phyloP scores from a whole-genome alignment of 1,284 basidiomycete genomes.

The Pseudozyma pruni region DNA sequence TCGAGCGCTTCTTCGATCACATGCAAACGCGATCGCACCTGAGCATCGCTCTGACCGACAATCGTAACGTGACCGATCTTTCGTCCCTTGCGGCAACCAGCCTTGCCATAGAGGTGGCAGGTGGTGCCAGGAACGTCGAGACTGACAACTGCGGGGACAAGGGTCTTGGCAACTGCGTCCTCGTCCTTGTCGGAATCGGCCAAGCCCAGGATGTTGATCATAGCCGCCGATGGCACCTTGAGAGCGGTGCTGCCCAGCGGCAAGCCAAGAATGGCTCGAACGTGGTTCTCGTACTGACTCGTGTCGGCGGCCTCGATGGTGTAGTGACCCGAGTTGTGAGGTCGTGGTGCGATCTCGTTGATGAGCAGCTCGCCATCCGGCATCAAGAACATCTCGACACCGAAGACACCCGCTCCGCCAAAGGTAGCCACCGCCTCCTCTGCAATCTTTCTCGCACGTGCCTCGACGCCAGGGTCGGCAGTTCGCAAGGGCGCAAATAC shows the following conservation, averaged over 20 bases:
- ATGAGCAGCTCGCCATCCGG: conserved; percentile 84
- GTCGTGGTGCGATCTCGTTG: conserved; percentile 98
- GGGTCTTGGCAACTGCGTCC: conserved; percentile 62
- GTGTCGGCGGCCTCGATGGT: conserved; percentile 98
- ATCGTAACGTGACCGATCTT: conserved; percentile 99
- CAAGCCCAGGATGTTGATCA: conserved; percentile 87
- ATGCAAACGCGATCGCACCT: conserved; percentile 73
- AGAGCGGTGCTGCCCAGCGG: conserved; percentile 89
- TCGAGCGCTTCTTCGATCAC: conserved; percentile 59
- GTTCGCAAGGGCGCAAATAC: conserved; percentile 79
- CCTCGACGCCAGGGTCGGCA: conserved; percentile 72
- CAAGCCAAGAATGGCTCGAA: conserved; percentile 91
- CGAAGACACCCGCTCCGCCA: conserved; percentile 90
- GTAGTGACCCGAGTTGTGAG: conserved; percentile 98
- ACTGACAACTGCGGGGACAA: conserved; percentile 60
- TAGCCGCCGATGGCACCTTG: conserved; percentile 85
- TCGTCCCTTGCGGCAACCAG: conserved; percentile 85
- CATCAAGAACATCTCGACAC: conserved; percentile 97
- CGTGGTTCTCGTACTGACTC: conserved; percentile 97
- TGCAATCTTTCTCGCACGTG: conserved; percentile 79
- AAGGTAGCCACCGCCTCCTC: conserved; percentile 84
- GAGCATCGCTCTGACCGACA: conserved; percentile 83
- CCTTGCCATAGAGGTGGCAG: conserved; percentile 93
- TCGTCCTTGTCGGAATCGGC: conserved; percentile 61
- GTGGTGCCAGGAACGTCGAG: conserved; percentile 78